Base-by-base conservation (phyloP, 176 grass and related monocot species). In the Rhynchospora pubera region DNA sequence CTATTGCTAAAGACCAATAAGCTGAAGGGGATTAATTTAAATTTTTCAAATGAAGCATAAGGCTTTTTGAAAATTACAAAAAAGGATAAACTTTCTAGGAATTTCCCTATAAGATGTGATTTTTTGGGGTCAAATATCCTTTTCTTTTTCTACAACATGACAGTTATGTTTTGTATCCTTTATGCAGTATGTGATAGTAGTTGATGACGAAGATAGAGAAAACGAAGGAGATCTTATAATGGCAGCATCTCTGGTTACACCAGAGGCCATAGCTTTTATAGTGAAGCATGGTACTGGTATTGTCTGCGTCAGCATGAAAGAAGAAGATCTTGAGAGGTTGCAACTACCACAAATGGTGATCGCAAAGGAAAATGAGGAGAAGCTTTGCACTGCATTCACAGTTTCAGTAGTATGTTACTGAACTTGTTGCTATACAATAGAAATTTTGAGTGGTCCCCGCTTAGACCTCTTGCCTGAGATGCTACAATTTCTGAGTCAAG, bases 141-240 rank as follows among this genome's bases (percentile, higher is more conserved):
- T 75, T 76, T 2, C 14, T 75, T 76, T 76, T 55, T 30, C 9
- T 76, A 76, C 47, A 76, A 55, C 72, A 76, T 55, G 16, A 18
- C 22, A 30, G 22, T 76, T 55, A 16, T 76, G 8, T 34, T 50
- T 47, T 74, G 1, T 51, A 28, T 88, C 85, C 62, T 70, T 85
- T 53, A 70, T 79, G 57, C 87, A 97, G 94, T 93, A 84, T 81
- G 94, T 97, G 66, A 97, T 97, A 83, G 94, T 97, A 80, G 94
- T 97, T 47, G 94, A 97, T 63, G 94, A 97, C 43, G 94, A 97
- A 85, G 89, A 88, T 56, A 91, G 91, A 89, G 95, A 97, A 76
- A 97, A 97, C 80, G 92, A 97, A 85, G 95, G 95, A 72, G 95
- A 97, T 84, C 95, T 97, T 85, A 97, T 97, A 89, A 97, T 97